A percentile compares a stretch with the other conserved stretches of the same genome.
phyloP scores from a whole-genome alignment of 768 basidiomycete species.

The Agrocybe praecox region DNA sequence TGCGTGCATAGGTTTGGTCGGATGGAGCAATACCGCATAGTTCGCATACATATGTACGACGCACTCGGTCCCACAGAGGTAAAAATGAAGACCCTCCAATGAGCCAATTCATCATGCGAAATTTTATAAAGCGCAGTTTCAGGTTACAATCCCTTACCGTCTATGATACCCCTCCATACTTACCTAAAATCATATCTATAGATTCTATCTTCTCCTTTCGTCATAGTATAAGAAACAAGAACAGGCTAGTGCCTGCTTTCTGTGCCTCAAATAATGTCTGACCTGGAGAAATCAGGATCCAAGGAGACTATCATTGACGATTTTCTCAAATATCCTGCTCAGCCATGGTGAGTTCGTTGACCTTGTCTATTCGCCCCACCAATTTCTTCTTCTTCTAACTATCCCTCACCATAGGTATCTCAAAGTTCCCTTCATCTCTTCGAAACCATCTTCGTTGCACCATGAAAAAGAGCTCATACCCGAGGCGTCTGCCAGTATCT shows the following conservation, averaged over 20 bases:
- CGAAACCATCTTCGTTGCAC: background rate
- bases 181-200: background rate
- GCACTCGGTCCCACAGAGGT: too few species aligned
- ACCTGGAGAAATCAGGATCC: background rate
- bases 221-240: background rate
- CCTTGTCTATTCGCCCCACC: background rate
- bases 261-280: background rate
- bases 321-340: background rate
- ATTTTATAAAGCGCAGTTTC: background rate
- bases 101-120: background rate
- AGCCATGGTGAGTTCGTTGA: background rate
- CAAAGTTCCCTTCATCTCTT: background rate
- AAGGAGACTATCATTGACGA: background rate
- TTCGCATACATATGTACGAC: too few species aligned
- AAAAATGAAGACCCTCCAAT: too few species aligned
- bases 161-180: background rate
- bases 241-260: background rate
- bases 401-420: background rate
- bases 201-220: background rate
- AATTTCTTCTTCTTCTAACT: background rate
- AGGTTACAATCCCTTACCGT: background rate
- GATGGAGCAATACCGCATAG: too few species aligned
- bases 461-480: constrained; percentile 47
- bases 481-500: constrained; percentile 63
- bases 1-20: too few species aligned